phyloP scores from a whole-genome alignment of 2,329 filamentous ascomycete species.

The Erysiphe pulchra region DNA sequence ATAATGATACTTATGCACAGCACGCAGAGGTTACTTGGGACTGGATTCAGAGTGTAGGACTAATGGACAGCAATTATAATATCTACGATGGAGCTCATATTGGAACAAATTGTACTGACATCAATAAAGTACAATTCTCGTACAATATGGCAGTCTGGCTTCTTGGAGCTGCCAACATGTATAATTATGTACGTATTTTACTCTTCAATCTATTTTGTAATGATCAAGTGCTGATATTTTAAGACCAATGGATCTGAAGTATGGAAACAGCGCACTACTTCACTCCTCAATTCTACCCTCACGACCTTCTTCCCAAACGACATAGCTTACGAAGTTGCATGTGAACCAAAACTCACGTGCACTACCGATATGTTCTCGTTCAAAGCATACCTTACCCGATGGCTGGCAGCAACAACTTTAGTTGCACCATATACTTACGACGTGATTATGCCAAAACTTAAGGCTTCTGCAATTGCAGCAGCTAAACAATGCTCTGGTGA shows the following conservation, averaged over 20 bases:
- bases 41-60: slow-evolving; percentile 28
- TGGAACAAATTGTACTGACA: slow-evolving; percentile 20
- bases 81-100: slow-evolving; percentile 30
- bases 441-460: slow-evolving; percentile 26
- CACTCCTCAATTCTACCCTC: slow-evolving; percentile 14
- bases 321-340: slow-evolving; percentile 33
- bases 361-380: slow-evolving; percentile 38
- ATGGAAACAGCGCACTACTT: slow-evolving; percentile 15
- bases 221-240: slow-evolving; percentile 7
- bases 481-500: slow-evolving; percentile 33
- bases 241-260: slow-evolving; percentile 14
- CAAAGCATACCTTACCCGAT: slow-evolving; percentile 38
- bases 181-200: slow-evolving; percentile 21
- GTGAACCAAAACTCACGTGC: slow-evolving; percentile 26
- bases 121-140: slow-evolving; percentile 36
- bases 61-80: slow-evolving; percentile 30
- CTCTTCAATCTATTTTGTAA: slow-evolving; percentile 19
- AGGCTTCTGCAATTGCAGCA: slow-evolving; percentile 27
- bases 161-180: slow-evolving; percentile 21
- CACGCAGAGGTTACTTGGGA: slow-evolving; percentile 50
- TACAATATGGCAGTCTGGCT: slow-evolving; percentile 45
- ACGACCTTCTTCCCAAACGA: slow-evolving; percentile 18
- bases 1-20: slow-evolving; percentile 50
- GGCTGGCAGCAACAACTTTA: slow-evolving; percentile 29
- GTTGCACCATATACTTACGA: slow-evolving; percentile 30